Evolutionary conservation across 768 basidiomycete genomes (phyloP).

Genomic region (Porpolomopsis calyptriformis): DNA sequence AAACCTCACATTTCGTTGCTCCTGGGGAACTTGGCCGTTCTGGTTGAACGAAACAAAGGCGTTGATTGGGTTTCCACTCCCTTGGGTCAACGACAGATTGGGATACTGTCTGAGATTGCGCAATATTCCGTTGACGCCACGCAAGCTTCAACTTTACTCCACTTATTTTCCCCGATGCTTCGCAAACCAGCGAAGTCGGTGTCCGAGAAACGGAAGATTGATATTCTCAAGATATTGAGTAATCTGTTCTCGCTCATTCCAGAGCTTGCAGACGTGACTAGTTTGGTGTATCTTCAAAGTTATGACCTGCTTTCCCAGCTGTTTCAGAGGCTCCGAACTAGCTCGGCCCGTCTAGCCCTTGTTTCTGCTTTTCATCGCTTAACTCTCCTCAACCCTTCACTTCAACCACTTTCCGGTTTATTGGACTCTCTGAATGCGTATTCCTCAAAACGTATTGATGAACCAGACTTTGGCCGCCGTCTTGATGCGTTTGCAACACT

Average conservation of each 20-base stretch:
- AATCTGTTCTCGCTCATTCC: slow-evolving; percentile 58
- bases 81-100: slow-evolving; percentile 72
- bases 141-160: slow-evolving; percentile 65
- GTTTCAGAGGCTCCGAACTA: slow-evolving; percentile 66
- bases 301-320: slow-evolving; percentile 64
- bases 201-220: slow-evolving; percentile 77
- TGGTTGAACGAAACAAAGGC: slow-evolving; percentile 56
- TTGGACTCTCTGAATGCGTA: slow-evolving; percentile 74
- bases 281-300: slow-evolving; percentile 36
- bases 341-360: slow-evolving; percentile 60
- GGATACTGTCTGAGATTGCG: slow-evolving; percentile 70
- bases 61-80: slow-evolving; percentile 42
- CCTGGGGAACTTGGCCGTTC: slow-evolving; percentile 55
- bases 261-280: slow-evolving; percentile 39
- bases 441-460: slow-evolving; percentile 71
- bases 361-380: slow-evolving; percentile 50
- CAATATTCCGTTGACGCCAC: slow-evolving; percentile 56
- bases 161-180: slow-evolving; percentile 69
- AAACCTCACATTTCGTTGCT: slow-evolving; percentile 63
- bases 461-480: slow-evolving; percentile 87
- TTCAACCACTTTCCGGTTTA: slow-evolving; percentile 42
- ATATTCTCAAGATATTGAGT: slow-evolving; percentile 63
- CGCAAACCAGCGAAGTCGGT: slow-evolving; percentile 66
- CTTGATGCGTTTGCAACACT: slow-evolving; percentile 62
- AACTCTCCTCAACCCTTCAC: slow-evolving; percentile 32